These are phyloP conservation scores for Monosiga brevicollis DNA, from an alignment of 78 protist genomes.

Conservation along the genomic window DNA sequence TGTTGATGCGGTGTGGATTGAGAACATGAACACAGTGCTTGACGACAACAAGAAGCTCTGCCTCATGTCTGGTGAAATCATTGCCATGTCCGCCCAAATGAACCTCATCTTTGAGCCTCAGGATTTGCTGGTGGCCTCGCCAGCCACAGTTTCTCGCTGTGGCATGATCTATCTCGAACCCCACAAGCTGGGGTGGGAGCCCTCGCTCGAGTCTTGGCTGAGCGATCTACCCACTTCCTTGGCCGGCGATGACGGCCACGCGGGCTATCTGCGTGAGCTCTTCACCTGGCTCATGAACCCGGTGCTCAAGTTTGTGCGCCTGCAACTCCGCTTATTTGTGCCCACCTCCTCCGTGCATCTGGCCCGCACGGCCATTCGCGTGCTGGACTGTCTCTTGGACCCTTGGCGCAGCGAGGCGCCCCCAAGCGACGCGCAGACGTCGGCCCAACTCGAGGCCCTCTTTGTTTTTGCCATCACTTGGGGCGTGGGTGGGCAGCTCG, in stretches of 20 bases:
- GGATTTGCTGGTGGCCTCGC: constrained; percentile 57
- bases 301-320: constrained; percentile 3
- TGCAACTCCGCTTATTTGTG: not conserved
- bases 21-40: constrained; percentile 55
- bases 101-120: constrained; percentile 53
- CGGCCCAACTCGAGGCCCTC: not conserved
- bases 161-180: constrained; percentile 69
- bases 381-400: constrained; percentile 12
- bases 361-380: not conserved
- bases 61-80: constrained; percentile 56
- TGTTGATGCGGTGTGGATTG: constrained; percentile 67
- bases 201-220: constrained; percentile 13
- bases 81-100: constrained; percentile 34
- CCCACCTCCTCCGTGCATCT: constrained; percentile 7
- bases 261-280: not conserved
- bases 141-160: constrained; percentile 71
- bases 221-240: not conserved
- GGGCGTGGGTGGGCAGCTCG: constrained; percentile 21
- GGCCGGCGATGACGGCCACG: not conserved
- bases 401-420: not conserved
- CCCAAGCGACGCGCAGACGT: not conserved
- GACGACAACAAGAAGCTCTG: constrained; percentile 81
- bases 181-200: constrained; percentile 30
- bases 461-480: not conserved
- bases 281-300: constrained; percentile 22